Percentiles rank a stretch among this genome's conserved stretches.
phyloP scores from a whole-genome alignment of 139 green algal species.

The Penium margaritaceum region DNA sequence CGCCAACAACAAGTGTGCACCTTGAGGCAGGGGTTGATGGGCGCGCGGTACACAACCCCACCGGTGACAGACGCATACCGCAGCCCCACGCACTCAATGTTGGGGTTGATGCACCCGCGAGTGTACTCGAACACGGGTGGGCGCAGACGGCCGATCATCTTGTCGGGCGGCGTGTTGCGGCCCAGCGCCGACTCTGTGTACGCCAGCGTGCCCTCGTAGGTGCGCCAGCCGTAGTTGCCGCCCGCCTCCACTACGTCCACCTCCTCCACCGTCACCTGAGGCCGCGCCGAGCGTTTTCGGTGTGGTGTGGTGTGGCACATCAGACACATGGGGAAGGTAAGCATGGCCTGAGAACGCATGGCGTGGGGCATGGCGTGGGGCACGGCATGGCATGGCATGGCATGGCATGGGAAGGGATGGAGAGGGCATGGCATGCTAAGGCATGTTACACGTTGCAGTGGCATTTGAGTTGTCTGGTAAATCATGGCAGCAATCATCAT shows the following conservation, averaged over 20 bases:
- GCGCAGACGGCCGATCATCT: not conserved
- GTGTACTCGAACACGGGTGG: not conserved
- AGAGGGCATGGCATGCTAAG: too few species aligned
- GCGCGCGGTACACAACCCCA: not conserved
- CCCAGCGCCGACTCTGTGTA: not conserved
- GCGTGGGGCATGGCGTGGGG: too few species aligned
- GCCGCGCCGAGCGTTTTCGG: too few species aligned
- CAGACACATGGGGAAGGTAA: too few species aligned
- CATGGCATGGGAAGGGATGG: too few species aligned
- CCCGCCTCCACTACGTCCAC: not conserved
- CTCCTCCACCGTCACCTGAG: constrained; percentile 9
- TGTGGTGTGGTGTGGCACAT: too few species aligned
- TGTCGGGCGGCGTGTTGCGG: not conserved
- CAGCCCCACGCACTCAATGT: not conserved
- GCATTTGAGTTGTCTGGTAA: too few species aligned
- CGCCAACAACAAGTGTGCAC: too few species aligned
- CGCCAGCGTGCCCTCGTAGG: not conserved
- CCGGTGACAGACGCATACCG: constrained; percentile 3
- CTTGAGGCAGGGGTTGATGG: not conserved
- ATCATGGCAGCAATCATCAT: too few species aligned
- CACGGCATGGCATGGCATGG: too few species aligned
- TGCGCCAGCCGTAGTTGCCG: constrained; percentile 19
- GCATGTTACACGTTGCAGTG: too few species aligned
- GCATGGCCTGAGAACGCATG: too few species aligned
- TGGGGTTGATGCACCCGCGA: not conserved